A percentile compares a stretch with the other conserved stretches of the same genome.
phyloP scores from a whole-genome alignment of 768 basidiomycete species.

The Hericium erinaceus region DNA sequence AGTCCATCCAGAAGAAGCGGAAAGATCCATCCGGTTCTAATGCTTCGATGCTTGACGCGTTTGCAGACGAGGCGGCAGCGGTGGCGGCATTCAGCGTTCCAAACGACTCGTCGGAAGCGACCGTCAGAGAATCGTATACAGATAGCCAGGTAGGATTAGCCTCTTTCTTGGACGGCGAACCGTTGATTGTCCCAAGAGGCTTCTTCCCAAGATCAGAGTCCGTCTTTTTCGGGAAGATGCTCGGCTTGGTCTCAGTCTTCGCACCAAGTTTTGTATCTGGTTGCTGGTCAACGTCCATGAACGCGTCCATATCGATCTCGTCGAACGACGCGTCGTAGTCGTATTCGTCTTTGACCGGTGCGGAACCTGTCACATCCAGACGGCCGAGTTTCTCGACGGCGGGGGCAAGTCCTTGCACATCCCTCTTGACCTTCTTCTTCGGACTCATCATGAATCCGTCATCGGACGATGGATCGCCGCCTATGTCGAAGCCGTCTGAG shows the following conservation, averaged over 20 bases:
- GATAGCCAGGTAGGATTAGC: slow-evolving; percentile 60
- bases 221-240: slow-evolving; percentile 19
- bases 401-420: slow-evolving; percentile 37
- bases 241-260: slow-evolving; percentile 19
- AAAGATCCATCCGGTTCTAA: slow-evolving; percentile 81
- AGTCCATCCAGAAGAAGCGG: slow-evolving; percentile 94
- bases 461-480: slow-evolving; percentile 31
- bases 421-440: slow-evolving; percentile 52
- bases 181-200: slow-evolving; percentile 7
- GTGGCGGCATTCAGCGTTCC: slow-evolving; percentile 33
- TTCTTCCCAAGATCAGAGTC: slow-evolving; percentile 16
- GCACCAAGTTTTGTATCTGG: slow-evolving; percentile 26
- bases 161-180: slow-evolving; percentile 28
- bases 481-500: slow-evolving; percentile 18
- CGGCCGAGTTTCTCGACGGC: slow-evolving; percentile 49
- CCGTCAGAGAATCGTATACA: slow-evolving; percentile 62
- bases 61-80: slow-evolving; percentile 20
- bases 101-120: slow-evolving; percentile 50
- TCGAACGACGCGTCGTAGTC: slow-evolving; percentile 35
- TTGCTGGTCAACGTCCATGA: slow-evolving; percentile 52
- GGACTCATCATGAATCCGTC: slow-evolving; percentile 63
- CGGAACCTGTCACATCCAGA: slow-evolving; percentile 42
- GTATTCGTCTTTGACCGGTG: slow-evolving; percentile 15
- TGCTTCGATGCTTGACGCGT: slow-evolving; percentile 39
- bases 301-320: slow-evolving; percentile 49